These are phyloP conservation scores for Calonectria naviculata DNA, from an alignment of 2,329 filamentous ascomycete species.

Conservation along the genomic window DNA sequence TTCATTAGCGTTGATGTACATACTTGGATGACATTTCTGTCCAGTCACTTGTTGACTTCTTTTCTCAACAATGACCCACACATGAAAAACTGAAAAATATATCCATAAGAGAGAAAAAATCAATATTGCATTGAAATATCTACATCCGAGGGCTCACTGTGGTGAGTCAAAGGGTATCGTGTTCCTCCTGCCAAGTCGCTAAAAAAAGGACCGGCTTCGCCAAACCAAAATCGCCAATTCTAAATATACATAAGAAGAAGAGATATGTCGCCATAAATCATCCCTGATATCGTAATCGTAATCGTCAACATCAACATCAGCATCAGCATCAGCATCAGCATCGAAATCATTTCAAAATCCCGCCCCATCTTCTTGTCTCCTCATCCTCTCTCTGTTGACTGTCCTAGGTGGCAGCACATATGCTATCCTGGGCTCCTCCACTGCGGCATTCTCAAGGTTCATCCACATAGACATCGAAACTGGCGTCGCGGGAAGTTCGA, in stretches of 20 bases:
- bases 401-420: slow-evolving; percentile 36
- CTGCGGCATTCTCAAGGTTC: slow-evolving; percentile 37
- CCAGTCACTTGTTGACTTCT: not conserved
- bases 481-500: slow-evolving; percentile 41
- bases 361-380: not conserved
- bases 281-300: slow-evolving; percentile 22
- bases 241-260: slow-evolving; percentile 4
- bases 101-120: not conserved
- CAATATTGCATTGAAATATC: not conserved
- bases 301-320: slow-evolving; percentile 23
- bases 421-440: slow-evolving; percentile 40
- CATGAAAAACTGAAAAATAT: too few species aligned
- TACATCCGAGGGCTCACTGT: not conserved
- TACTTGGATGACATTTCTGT: too few species aligned
- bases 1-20: not conserved
- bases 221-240: not conserved
- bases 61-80: not conserved
- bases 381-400: not conserved
- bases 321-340: not conserved
- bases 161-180: slow-evolving; percentile 1
- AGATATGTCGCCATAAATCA: slow-evolving; percentile 12
- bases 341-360: slow-evolving; percentile 5
- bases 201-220: not conserved
- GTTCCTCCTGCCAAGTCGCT: not conserved
- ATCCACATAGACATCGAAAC: slow-evolving; percentile 43